Evolutionary conservation across 106 monocot species (phyloP), one percentile per base, ranked within the genome.

Genomic region (Dendrobium nobile): DNA sequence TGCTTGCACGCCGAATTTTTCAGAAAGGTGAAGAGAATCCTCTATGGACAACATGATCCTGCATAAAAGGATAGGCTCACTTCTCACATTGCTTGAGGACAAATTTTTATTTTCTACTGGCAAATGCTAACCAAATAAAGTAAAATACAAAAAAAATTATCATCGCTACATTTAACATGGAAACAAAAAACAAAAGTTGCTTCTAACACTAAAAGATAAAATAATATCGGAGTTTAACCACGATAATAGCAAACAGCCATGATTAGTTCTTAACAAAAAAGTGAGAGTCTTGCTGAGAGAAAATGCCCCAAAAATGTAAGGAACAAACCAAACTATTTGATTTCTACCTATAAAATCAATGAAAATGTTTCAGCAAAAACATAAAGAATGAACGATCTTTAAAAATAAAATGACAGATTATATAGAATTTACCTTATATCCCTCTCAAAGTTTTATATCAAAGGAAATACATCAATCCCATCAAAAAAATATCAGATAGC

Each of bases 11-110:
- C 88, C 92, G 87, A 98, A 95, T 81, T 43, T 84, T 81, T 89
- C 65, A 8, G 92, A 98, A 67, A 98, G 94, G 55, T 88, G 82
- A 83, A 98, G 94, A 81, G 77, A 78, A 80, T 85, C 89, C 83
- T 98, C 89, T 33, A 98, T 79, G 79, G 75, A 86, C 5, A 80
- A 82, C 87, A 88, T 84, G 47, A 84, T 87, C 91, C 98, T 98
- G 92, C 82, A 91, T 47, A 78, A 37, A 54, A 26, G 24, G 22
- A 76, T 76, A 43, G 9, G 16, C 9, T 70, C 37, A 70, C 37
- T 70, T 70, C 70, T 70, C 28, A 70, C 42, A 74, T 42, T 44
- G 74, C 43, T 42, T 74, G 42, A 42, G 18, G 20, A 44, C 18
- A 74, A 16, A 42, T 70, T 70, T 70, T 70, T 37, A 11, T 70